Conservation (phyloP, 257 asterid species). For the Solanum lignicaule region DNA sequence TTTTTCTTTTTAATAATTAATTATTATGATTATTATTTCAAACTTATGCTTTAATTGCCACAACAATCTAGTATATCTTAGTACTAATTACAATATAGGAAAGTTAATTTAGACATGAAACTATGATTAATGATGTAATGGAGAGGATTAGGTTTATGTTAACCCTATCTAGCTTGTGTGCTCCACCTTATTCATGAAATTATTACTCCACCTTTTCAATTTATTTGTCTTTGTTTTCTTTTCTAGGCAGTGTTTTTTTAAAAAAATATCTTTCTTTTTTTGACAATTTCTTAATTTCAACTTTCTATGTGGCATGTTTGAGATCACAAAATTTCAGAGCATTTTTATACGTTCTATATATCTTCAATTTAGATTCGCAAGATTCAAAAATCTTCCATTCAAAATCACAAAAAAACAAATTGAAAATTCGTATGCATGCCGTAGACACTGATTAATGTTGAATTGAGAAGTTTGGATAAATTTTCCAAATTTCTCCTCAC, state of each 20-base stretch:
- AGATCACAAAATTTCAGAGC: no score
- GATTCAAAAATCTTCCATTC: background rate
- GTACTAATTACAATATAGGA: background rate
- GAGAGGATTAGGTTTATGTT: background rate
- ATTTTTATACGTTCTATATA: background rate
- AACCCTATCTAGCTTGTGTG: background rate
- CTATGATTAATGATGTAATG: background rate
- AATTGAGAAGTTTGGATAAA: background rate
- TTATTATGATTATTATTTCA: background rate
- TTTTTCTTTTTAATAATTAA: background rate
- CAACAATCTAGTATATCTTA: background rate
- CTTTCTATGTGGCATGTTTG: background rate
- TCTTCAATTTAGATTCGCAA: background rate
- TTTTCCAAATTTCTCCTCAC: background rate
- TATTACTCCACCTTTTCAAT: background rate
- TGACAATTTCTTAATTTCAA: background rate
- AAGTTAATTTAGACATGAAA: background rate
- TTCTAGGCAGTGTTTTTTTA: background rate
- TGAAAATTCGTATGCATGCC: background rate
- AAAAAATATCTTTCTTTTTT: background rate
- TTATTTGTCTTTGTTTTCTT: background rate
- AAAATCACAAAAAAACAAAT: background rate
- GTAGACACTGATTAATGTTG: background rate
- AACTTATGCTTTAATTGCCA: background rate
- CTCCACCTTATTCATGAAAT: background rate